phyloP scores from a whole-genome alignment of 2,329 filamentous ascomycete species.

The Aschersonia sp. region DNA sequence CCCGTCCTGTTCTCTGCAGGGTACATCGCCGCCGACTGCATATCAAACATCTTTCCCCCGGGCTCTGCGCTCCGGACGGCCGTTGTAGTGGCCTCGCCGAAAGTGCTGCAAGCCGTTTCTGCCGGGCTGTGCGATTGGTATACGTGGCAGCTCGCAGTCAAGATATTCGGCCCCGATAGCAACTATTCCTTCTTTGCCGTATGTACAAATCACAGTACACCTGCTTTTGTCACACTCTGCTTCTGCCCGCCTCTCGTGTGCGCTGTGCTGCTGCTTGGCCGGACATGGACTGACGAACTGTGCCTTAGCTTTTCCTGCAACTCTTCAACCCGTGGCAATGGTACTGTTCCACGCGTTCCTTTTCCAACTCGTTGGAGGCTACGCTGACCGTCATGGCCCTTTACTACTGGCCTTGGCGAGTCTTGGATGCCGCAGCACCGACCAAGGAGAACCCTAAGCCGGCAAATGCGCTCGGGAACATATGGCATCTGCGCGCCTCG shows the following conservation, averaged over 20 bases:
- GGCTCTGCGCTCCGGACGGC: conserved; percentile 43
- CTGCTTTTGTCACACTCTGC: neutral
- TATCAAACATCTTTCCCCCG: conserved; percentile 39
- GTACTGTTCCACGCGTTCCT: conserved; percentile 85
- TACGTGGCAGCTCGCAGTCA: conserved; percentile 68
- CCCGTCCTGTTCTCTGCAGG: conserved; percentile 70
- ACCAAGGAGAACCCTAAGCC: conserved; percentile 25
- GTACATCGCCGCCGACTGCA: conserved; percentile 47
- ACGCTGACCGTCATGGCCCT: conserved; percentile 69
- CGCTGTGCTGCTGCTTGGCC: neutral
- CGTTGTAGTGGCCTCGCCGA: conserved; percentile 58
- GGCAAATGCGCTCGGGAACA: conserved; percentile 10
- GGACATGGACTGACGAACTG: neutral
- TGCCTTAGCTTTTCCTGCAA: conserved; percentile 19
- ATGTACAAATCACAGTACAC: conserved; percentile 7
- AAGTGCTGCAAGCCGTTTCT: conserved; percentile 59
- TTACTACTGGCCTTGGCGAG: conserved; percentile 74
- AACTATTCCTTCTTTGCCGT: conserved; percentile 56
- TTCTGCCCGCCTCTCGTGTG: neutral
- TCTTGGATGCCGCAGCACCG: conserved; percentile 30
- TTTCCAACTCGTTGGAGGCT: conserved; percentile 91
- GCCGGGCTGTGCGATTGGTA: conserved; percentile 73
- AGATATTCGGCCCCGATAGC: conserved; percentile 53
- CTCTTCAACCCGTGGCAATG: conserved; percentile 63
- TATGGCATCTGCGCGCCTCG: conserved; percentile 33